Evolutionary conservation across 2,329 filamentous ascomycete genomes (phyloP).

Genomic region (Lachnum nothofagi): DNA sequence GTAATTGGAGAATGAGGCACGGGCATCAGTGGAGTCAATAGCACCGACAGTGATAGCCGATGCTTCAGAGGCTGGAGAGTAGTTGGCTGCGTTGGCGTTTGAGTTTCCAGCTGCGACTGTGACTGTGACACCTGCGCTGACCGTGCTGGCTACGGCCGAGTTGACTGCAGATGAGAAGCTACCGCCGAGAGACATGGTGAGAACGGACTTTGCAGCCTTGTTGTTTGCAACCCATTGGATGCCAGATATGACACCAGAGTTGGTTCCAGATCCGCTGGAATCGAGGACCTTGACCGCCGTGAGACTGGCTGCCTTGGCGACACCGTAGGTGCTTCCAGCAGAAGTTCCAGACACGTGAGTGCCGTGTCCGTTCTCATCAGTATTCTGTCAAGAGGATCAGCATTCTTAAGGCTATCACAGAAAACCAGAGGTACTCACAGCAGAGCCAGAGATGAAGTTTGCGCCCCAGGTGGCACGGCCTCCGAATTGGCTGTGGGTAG

Average conservation of each 20-base stretch:
- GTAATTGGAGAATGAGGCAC: slow-evolving; percentile 47
- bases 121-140: slow-evolving; percentile 41
- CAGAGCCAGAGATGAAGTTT: slow-evolving; percentile 29
- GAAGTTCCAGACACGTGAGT: slow-evolving; percentile 40
- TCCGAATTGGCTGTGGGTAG: slow-evolving; percentile 34
- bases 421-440: slow-evolving; percentile 13
- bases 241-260: slow-evolving; percentile 35
- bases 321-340: slow-evolving; percentile 37
- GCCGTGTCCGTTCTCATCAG: slow-evolving; percentile 39
- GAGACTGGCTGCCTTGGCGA: slow-evolving; percentile 37
- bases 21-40: slow-evolving; percentile 36
- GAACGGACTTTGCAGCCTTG: slow-evolving; percentile 38
- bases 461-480: slow-evolving; percentile 34
- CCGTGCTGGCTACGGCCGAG: slow-evolving; percentile 32
- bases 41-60: slow-evolving; percentile 50
- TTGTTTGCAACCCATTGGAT: slow-evolving; percentile 35
- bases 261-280: slow-evolving; percentile 30
- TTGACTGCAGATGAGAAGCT: slow-evolving; percentile 44
- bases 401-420: background rate
- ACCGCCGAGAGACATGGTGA: slow-evolving; percentile 53
- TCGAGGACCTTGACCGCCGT: slow-evolving; percentile 38
- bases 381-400: slow-evolving; percentile 22
- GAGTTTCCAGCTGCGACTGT: slow-evolving; percentile 53
- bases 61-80: slow-evolving; percentile 45
- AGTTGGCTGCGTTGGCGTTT: slow-evolving; percentile 35